Percentiles rank a stretch among this genome's conserved stretches.
Evolutionary conservation across 108 stramenopile species (phyloP).

Genomic region (Asterionellopsis glacialis): DNA sequence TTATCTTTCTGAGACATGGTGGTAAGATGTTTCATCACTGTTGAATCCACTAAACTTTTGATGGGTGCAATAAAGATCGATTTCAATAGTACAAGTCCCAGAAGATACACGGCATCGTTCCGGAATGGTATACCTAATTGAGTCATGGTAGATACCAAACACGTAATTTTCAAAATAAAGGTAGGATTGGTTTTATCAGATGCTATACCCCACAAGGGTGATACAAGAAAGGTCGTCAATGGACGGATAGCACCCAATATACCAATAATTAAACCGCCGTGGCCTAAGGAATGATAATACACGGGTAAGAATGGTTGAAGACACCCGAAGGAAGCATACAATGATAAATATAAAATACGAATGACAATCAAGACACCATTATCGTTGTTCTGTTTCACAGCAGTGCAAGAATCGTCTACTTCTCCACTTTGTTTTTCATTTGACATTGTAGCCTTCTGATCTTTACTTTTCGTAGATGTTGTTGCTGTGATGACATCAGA

Average conservation of each 20-base stretch:
- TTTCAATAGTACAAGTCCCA: constrained; percentile 47
- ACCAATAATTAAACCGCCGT: constrained; percentile 48
- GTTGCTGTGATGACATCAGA: no score
- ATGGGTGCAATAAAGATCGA: constrained; percentile 73
- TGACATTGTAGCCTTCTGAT: no score
- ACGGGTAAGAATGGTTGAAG: constrained; percentile 76
- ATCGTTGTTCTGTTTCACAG: no score
- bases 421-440: no score
- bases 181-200: constrained; percentile 55
- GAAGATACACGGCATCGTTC: constrained; percentile 34
- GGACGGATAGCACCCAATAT: constrained; percentile 72
- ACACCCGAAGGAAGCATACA: constrained; percentile 61
- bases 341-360: constrained; percentile 60
- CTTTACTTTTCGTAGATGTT: no score
- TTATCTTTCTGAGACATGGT: constrained; percentile 20
- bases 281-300: constrained; percentile 69
- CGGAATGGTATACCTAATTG: constrained; percentile 36
- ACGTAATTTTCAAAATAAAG: constrained; percentile 63
- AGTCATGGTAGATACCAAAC: constrained; percentile 44
- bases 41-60: constrained; percentile 66
- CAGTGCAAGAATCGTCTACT: no score
- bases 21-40: constrained; percentile 44
- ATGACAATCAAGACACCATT: constrained; percentile 29
- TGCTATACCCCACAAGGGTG: constrained; percentile 71
- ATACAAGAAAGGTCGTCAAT: constrained; percentile 64